Base-by-base conservation (phyloP, 257 asterid genomes). In the Rehmannia glutinosa region DNA sequence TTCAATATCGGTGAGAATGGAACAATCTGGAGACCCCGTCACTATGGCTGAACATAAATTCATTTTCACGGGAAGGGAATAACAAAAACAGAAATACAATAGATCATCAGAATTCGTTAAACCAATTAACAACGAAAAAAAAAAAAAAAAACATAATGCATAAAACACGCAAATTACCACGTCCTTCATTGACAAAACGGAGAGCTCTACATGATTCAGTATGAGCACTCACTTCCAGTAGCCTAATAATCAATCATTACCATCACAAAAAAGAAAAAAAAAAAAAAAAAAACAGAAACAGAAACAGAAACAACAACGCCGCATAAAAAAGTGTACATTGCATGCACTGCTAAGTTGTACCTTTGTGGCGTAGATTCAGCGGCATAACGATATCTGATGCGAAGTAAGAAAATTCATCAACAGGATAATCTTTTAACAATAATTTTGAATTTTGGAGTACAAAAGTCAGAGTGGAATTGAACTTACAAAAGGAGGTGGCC, bases 21-120 rank as follows among this genome's bases (percentile, higher is more conserved):
- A 90, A 83, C 73, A 81, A 81, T 93, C 99, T 5, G 96, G 86
- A 16, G 97, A 93, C 38, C 99, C 99, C n/a, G 96, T 86, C 63
- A 90, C 67, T 56, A 93, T 80, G 38, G 82, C 99, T 93, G 82
- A 55, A 70, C 70, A 60, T 2, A 15, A 67, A 59, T 47, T 17
- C 35, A 54, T 6, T 20, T 0, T 19, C 52, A 4, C 52, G 17
- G 52, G 24, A 46, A 16, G 39, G 39, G 39, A 62, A 33, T 33
- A n/a, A n/a, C 2, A 33, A 6, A 21, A 6, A 8, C 9, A 55
- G 11, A 41, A n/a, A 28, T 6, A 7, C 17, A 45, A 21, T 10
- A 33, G 7, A 33, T 33, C 39, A 33, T 41, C 46, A 41, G 12
- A 41, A 8, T 41, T 33, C 46, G 46, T 8, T 41, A 9, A 41